Conservation (phyloP, 805 yeast genomes). For the Isabelozyma pseudorhagii region DNA sequence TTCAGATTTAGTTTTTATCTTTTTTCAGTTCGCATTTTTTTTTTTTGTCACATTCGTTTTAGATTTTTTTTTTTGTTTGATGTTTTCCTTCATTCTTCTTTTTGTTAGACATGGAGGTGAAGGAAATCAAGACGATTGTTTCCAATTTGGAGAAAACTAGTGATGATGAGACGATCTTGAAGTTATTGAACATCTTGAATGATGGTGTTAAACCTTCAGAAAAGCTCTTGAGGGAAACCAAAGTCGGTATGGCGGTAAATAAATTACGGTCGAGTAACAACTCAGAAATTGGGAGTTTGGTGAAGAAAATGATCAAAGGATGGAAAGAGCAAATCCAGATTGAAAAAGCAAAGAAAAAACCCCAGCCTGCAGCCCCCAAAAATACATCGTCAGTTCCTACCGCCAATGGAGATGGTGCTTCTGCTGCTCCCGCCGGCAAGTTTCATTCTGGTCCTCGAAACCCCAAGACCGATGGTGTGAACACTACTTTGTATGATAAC, state of each 20-base stretch:
- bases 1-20: neutral
- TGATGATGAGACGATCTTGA: slow-evolving; percentile 59
- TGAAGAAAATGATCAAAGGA: slow-evolving; percentile 73
- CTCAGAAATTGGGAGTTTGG: slow-evolving; percentile 65
- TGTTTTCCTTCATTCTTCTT: neutral
- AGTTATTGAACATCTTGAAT: slow-evolving; percentile 62
- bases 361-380: slow-evolving; percentile 5
- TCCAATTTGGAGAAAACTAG: slow-evolving; percentile 69
- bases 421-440: slow-evolving; percentile 27
- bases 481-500: slow-evolving; percentile 66
- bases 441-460: slow-evolving; percentile 59
- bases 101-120: slow-evolving; percentile 52
- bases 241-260: slow-evolving; percentile 96
- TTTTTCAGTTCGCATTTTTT: neutral
- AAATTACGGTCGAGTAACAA: slow-evolving; percentile 70
- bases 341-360: slow-evolving; percentile 48
- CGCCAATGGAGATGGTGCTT: neutral
- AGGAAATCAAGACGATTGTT: slow-evolving; percentile 68
- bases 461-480: slow-evolving; percentile 77
- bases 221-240: slow-evolving; percentile 81
- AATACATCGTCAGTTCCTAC: neutral
- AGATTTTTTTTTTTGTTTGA: too few species aligned
- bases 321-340: slow-evolving; percentile 89
- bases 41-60: neutral
- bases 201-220: slow-evolving; percentile 82